These are phyloP conservation scores for Rhizopus stolonifer DNA, from an alignment of 371 early-diverging fungal genomes.

Conservation along the genomic window DNA sequence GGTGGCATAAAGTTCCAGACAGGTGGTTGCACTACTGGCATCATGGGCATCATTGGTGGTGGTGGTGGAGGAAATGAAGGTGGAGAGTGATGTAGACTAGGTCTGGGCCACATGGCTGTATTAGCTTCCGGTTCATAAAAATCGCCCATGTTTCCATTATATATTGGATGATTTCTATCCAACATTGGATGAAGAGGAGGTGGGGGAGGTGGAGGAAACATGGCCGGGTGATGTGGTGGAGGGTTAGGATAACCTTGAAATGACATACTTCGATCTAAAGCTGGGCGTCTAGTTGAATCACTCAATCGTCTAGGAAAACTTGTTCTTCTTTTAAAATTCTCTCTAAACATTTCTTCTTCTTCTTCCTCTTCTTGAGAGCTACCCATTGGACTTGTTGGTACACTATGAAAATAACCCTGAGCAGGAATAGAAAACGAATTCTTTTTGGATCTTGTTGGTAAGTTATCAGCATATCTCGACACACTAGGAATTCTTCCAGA, in stretches of 20 bases:
- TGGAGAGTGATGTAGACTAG: neutral
- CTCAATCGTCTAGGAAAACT: neutral
- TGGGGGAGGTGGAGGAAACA: conserved; percentile 5
- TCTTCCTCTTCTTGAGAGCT: conserved; percentile 7
- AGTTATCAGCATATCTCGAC: neutral
- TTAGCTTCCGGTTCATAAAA: conserved; percentile 8
- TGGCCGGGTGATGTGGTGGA: neutral
- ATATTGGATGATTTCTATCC: conserved; percentile 6
- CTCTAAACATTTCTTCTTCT: neutral
- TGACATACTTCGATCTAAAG: conserved; percentile 7
- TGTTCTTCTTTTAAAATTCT: neutral
- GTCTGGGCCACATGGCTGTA: neutral
- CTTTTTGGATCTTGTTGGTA: neutral
- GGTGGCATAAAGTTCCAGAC: conserved; percentile 17
- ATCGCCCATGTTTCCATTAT: neutral
- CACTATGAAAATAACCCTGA: neutral
- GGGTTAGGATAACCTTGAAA: conserved; percentile 9
- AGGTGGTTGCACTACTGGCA: conserved; percentile 1
- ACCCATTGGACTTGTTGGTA: neutral
- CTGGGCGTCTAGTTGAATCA: neutral
- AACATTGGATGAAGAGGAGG: conserved; percentile 11
- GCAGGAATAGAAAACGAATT: neutral
- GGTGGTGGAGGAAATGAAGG: neutral
- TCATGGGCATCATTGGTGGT: conserved; percentile 6
- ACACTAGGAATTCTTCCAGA: too few species aligned